Base-by-base conservation (phyloP, 192 early-diverging fungal genomes). In the Mortierella hygrophila region DNA sequence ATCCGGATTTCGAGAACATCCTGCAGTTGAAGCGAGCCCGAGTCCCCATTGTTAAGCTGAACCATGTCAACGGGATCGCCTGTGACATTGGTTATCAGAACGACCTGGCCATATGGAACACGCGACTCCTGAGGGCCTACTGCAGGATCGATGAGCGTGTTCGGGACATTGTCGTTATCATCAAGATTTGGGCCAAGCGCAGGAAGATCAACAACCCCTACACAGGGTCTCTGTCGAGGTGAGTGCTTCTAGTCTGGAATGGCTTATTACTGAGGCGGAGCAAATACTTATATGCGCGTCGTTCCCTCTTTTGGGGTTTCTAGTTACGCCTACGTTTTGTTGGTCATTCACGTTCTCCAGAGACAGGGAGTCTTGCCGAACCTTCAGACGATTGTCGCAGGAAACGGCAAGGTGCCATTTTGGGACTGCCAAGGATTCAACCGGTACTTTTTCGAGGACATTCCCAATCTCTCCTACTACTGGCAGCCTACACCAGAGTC, bases 71-170 rank as follows among this genome's bases (percentile, higher is more conserved):
- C 35, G 80, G 80, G 15, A 76, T 90, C 35, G 75, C 76, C 1
- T 88, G 88, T 41, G 87, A 90, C 70, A 88, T 90, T 68, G 88
- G 84, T 20, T 81, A 82, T 40, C 81, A 87, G 75, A 88, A 88
- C 32, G 70, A 78, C 18, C 55, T 88, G 6, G 89, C 84, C 29
- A 87, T 90, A 18, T 82, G 88, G 81, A 90, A 90, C 26, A 86
- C 89, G 54, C 76, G 76, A 1, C 54, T 90, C 16, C n/a, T 88
- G 41, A 74, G 77, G 29, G 80, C 88, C 0, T 90, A 90, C 46
- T 82, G 76, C 18, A 81, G 70, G 40, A 52, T 87, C 18, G 89
- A 88, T 72, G 20, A 7, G 21, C 82, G 89, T 32, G 77, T 90
- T 9, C 75, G 84, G 10, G 84, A 85, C 29, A 80, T 90, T 57